phyloP scores from a whole-genome alignment of 2,329 filamentous ascomycete genomes.

The Ilyonectria mors-panacis region DNA sequence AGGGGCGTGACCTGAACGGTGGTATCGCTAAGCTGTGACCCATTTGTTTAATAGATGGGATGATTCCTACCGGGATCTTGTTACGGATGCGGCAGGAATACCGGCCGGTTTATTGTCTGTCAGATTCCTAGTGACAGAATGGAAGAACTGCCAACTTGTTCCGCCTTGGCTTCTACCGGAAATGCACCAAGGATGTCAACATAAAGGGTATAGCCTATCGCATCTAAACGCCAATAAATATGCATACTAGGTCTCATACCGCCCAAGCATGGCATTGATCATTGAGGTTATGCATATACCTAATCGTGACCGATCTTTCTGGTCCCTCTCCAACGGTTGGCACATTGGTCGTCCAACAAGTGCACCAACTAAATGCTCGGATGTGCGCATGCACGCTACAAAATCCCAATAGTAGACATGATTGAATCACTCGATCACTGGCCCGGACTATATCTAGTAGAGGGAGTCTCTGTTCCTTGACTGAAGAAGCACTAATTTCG shows the following conservation, averaged over 20 bases:
- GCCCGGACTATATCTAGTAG: neutral
- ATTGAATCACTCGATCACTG: neutral
- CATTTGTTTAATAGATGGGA: constrained; percentile 13
- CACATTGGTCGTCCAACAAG: neutral
- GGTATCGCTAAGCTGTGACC: constrained; percentile 13
- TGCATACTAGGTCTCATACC: neutral
- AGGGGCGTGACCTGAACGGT: constrained; percentile 11
- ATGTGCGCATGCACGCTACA: neutral
- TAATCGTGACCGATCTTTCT: neutral
- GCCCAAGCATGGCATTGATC: neutral
- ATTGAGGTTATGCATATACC: neutral
- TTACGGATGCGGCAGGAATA: neutral
- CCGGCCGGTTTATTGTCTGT: neutral
- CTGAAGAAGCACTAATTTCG: neutral
- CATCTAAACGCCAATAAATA: neutral
- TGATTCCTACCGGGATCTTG: neutral
- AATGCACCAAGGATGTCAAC: neutral
- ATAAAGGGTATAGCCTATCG: neutral
- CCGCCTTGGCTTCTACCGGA: neutral
- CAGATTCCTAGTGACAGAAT: neutral
- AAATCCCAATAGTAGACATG: neutral
- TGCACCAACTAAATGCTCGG: neutral
- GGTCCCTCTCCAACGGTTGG: neutral
- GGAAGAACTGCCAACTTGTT: neutral
- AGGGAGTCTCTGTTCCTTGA: too few species aligned